A percentile compares a stretch with the other conserved stretches of the same genome.
Evolutionary conservation across 2,329 filamentous ascomycete species (phyloP).

Genomic region (Exophiala alcalophila): DNA sequence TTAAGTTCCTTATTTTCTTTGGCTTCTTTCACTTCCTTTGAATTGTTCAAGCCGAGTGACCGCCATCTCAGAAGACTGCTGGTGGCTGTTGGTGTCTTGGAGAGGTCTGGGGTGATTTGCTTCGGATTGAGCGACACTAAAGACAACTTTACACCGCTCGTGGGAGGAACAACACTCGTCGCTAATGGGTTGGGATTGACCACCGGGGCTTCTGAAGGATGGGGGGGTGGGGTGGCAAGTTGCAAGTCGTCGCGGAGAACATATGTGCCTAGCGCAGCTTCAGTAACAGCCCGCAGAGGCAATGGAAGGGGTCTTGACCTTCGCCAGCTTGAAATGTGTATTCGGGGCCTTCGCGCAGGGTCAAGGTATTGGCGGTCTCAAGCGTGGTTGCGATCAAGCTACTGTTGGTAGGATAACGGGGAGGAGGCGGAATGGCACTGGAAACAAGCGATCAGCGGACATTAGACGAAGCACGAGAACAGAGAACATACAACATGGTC

Average conservation of each 20-base stretch:
- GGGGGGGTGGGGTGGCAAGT: slow-evolving; percentile 88
- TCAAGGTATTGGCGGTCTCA: slow-evolving; percentile 89
- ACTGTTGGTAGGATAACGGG: slow-evolving; percentile 70
- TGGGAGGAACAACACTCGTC: slow-evolving; percentile 79
- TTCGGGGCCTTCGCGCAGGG: slow-evolving; percentile 75
- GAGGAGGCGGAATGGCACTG: slow-evolving; percentile 80
- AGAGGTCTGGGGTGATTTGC: slow-evolving; percentile 45
- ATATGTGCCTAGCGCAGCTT: slow-evolving; percentile 68
- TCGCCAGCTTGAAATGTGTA: slow-evolving; percentile 91
- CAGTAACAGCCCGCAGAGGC: slow-evolving; percentile 1
- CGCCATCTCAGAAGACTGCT: slow-evolving; percentile 38
- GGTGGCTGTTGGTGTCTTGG: slow-evolving; percentile 53
- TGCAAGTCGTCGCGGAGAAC: slow-evolving; percentile 85
- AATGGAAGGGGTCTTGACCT: slow-evolving; percentile 49
- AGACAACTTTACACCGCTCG: slow-evolving; percentile 78
- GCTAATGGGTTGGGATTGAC: slow-evolving; percentile 87
- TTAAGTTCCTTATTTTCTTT: slow-evolving; percentile 42
- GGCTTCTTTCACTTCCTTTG: slow-evolving; percentile 28
- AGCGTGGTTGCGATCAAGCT: slow-evolving; percentile 71
- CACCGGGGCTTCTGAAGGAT: slow-evolving; percentile 87
- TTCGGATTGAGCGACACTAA: slow-evolving; percentile 68
- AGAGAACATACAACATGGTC: slow-evolving; percentile 29
- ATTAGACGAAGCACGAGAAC: neutral
- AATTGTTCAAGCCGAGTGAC: slow-evolving; percentile 27
- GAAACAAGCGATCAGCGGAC: slow-evolving; percentile 14